Conservation (phyloP, 2,329 filamentous ascomycete species). For the Fusarium proliferatum region DNA sequence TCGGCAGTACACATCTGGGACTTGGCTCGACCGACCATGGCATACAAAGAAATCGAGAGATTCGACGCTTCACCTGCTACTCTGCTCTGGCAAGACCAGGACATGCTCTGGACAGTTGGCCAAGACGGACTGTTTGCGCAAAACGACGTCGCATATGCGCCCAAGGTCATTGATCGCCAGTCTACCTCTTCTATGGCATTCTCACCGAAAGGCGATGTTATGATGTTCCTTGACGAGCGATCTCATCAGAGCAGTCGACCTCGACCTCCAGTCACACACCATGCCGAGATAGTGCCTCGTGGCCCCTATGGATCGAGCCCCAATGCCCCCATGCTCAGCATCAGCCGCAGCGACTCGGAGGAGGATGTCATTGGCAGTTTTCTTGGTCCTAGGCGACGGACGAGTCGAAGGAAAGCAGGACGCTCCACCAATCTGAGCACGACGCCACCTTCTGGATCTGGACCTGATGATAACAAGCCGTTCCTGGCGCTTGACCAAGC, state of each 20-base stretch:
- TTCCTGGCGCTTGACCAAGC: constrained; percentile 67
- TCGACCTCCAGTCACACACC: constrained; percentile 53
- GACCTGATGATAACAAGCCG: constrained; percentile 51
- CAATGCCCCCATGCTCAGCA: constrained; percentile 61
- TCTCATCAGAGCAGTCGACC: constrained; percentile 54
- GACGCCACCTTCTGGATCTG: constrained; percentile 61
- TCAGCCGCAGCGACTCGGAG: constrained; percentile 72
- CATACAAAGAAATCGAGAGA: constrained; percentile 72
- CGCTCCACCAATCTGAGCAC: constrained; percentile 62
- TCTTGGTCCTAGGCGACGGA: constrained; percentile 59
- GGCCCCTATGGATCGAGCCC: constrained; percentile 62
- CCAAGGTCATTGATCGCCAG: constrained; percentile 70
- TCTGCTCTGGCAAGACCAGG: constrained; percentile 72
- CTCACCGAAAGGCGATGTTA: constrained; percentile 67
- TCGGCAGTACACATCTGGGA: constrained; percentile 75
- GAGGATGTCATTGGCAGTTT: constrained; percentile 72
- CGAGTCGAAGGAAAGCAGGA: constrained; percentile 55
- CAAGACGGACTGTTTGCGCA: constrained; percentile 72
- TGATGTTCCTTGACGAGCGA: constrained; percentile 72
- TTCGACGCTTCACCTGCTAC: constrained; percentile 68
- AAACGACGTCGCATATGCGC: constrained; percentile 73
- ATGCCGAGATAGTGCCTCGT: constrained; percentile 51
- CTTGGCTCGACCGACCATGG: constrained; percentile 73
- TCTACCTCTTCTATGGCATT: constrained; percentile 71
- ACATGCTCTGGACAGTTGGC: constrained; percentile 74